Base-by-base conservation (phyloP, 495 filamentous ascomycete species). In the Aspergillus indologenus region DNA sequence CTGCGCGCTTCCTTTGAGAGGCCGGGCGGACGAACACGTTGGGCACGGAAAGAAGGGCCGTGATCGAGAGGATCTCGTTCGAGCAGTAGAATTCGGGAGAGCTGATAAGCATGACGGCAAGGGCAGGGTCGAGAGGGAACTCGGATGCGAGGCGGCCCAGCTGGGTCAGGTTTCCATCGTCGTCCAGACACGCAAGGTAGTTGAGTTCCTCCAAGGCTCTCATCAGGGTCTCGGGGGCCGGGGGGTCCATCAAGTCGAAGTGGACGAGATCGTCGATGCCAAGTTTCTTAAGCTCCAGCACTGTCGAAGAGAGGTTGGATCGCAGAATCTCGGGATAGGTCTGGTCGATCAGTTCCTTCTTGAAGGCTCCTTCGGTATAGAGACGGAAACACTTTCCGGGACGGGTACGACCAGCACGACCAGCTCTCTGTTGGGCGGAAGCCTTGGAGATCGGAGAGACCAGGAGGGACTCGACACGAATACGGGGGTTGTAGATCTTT, bases 81-180 rank as follows among this genome's bases (percentile, higher is more conserved):
- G 92, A 96, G 81, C 95, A 99, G 76, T 92, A 96, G 74, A 98
- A 99, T 65, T 99, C 95, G 1, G 94, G 94, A 17, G 92, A 96
- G 21, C 87, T 90, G 70, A 98, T 98, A 53, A 99, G 81, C 95
- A 99, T 99, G 47, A 99, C 95, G 0, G 95, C 95, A 22, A 98
- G 80, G 1, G 91, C 87, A 4, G 95, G 95, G 68, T 99, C 95
- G 9, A 99, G 85, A 19, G 95, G 95, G 73, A 96, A 99, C 62
- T 97, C 90, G 6, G 95, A 96, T 2, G 95, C 95, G 48, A 96
- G 77, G 54, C 88, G 83, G 17, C 95, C 95, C 0, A 99, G 81
- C 14, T 75, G 71, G 1, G 95, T 99, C 18, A 99, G 81, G 60
- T 95, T 87, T 52, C 94, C 95, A 45, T 98, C 94, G 67, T 98